phyloP scores from a whole-genome alignment of 306 rosid species.

The cucumber (Cucumis sativus) region DNA sequence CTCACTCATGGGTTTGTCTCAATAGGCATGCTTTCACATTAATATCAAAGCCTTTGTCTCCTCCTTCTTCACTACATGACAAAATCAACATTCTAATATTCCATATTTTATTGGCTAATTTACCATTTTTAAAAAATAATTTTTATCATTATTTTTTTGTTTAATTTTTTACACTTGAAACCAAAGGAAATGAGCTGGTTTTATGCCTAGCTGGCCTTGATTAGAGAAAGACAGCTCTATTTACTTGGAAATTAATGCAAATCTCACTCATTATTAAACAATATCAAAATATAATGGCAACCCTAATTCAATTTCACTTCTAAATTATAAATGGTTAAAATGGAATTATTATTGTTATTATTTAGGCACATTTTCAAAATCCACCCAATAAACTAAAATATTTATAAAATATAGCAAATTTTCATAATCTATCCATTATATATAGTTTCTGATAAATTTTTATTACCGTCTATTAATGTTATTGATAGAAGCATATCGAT shows the following conservation, averaged over 20 bases:
- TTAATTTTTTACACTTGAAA: constrained; percentile 39
- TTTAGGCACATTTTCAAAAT: too few relatives aligned
- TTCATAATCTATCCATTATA: too few relatives aligned
- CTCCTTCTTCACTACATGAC: constrained; percentile 24
- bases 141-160: constrained; percentile 23
- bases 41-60: constrained; percentile 36
- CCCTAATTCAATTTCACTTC: not conserved
- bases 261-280: constrained; percentile 3
- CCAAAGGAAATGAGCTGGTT: constrained; percentile 89
- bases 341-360: too few relatives aligned
- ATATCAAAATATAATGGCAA: not conserved
- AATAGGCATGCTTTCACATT: constrained; percentile 29
- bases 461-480: too few relatives aligned
- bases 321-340: not conserved
- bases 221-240: constrained; percentile 15
- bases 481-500: too few relatives aligned
- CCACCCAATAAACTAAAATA: too few relatives aligned
- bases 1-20: constrained; percentile 24
- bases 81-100: constrained; percentile 31
- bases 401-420: too few relatives aligned
- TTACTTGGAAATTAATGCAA: constrained; percentile 8
- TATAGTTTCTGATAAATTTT: too few relatives aligned
- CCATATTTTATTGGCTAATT: constrained; percentile 16
- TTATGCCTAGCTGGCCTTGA: constrained; percentile 57
- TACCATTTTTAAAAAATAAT: not conserved